Percentiles rank a stretch among this genome's conserved stretches.
These are phyloP conservation scores for Neoboletus magnificus DNA, from an alignment of 768 basidiomycete genomes.

Conservation along the genomic window DNA sequence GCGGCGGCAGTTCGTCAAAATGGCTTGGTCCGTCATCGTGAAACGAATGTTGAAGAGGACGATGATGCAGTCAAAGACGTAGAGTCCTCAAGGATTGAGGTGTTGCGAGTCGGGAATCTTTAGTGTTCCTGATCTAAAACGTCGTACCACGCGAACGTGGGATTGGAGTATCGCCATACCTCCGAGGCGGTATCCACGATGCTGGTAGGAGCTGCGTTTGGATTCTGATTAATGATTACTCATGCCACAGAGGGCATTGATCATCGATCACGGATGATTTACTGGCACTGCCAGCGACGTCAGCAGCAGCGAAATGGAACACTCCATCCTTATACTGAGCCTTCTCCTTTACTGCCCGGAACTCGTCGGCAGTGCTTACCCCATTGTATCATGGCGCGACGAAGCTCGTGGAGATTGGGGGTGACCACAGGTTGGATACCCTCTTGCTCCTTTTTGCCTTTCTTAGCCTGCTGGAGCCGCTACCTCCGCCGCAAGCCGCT, in stretches of 20 bases:
- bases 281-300: constrained; percentile 29
- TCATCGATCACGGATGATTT: constrained; percentile 33
- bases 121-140: constrained; percentile 37
- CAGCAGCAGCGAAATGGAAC: constrained; percentile 32
- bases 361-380: constrained; percentile 26
- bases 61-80: constrained; percentile 36
- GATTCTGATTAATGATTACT: not conserved
- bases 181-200: constrained; percentile 25
- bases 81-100: constrained; percentile 38
- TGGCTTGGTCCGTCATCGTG: constrained; percentile 35
- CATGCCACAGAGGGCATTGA: constrained; percentile 34
- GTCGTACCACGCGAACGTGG: constrained; percentile 36
- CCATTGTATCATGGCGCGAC: too few relatives aligned
- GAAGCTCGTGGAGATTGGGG: too few relatives aligned
- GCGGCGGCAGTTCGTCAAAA: constrained; percentile 31
- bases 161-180: constrained; percentile 30
- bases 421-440: constrained; percentile 29
- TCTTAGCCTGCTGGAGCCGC: constrained; percentile 26
- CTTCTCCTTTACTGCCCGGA: constrained; percentile 22
- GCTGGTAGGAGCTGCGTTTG: not conserved
- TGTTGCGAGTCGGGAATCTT: constrained; percentile 37
- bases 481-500: constrained; percentile 22
- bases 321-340: constrained; percentile 27
- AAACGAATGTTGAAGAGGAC: constrained; percentile 36
- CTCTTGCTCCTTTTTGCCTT: constrained; percentile 19